Conservation (phyloP, 345 rosid genomes). For the Dipteronia sinensis region DNA sequence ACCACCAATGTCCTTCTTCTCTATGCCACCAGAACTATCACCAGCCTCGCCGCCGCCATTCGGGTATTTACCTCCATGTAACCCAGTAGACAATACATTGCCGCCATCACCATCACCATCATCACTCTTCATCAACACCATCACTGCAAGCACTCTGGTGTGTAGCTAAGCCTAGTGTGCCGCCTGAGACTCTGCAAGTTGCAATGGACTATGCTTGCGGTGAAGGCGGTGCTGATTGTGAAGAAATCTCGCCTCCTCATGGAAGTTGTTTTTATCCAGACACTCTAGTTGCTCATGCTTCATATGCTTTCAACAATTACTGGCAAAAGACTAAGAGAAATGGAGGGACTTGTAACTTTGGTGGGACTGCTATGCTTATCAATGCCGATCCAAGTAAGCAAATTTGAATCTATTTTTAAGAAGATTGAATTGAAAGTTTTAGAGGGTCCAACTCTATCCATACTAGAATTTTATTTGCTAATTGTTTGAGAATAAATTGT, state of each 20-base stretch:
- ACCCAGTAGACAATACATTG: conserved; percentile 21
- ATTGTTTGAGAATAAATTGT: too few species aligned
- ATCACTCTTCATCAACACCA: too few species aligned
- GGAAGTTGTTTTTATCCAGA: conserved; percentile 70
- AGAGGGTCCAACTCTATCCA: too few species aligned
- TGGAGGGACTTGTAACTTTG: conserved; percentile 67
- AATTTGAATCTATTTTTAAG: too few species aligned
- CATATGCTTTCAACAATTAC: conserved; percentile 72
- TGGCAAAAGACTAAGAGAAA: conserved; percentile 69
- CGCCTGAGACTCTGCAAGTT: conserved; percentile 58
- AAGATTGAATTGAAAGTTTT: too few species aligned
- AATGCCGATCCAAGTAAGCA: conserved; percentile 66
- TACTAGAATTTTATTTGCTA: too few species aligned
- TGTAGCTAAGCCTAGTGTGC: conserved; percentile 73
- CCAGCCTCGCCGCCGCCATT: conserved; percentile 30
- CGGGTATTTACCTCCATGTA: conserved; percentile 47
- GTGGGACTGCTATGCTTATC: conserved; percentile 79
- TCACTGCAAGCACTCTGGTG: conserved; percentile 59
- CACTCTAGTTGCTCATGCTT: conserved; percentile 64
- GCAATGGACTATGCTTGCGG: conserved; percentile 79
- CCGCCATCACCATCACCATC: conserved; percentile 31
- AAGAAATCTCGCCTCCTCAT: conserved; percentile 52
- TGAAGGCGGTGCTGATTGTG: conserved; percentile 65
- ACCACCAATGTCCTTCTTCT: conserved; percentile 26
- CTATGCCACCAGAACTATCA: conserved; percentile 48